Base-by-base conservation (phyloP, 1,284 basidiomycete genomes). In the Sanghuangporus baumii region DNA sequence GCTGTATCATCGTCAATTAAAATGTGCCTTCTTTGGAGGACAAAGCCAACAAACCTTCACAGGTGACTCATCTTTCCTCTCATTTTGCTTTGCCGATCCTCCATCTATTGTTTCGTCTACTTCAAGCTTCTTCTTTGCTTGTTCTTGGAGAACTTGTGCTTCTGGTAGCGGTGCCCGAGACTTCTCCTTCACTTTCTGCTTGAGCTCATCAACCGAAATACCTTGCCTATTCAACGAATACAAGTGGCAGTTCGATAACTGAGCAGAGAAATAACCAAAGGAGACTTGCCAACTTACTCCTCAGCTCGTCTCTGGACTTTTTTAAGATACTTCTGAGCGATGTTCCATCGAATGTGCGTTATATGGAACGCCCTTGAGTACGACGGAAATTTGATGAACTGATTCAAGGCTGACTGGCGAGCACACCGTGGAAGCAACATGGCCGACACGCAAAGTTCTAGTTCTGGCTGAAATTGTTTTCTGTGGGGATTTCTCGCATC, bases 61-160 rank as follows among this genome's bases (percentile, higher is more conserved):
- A 7, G 88, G 89, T 18, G 87, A 86, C 65, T 82, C 82, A 68
- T 91, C 89, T 68, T 81, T 87, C 48, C 88, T 81, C 41, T 68
- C 67, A 55, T 37, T 65, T 65, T 47, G 54, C 67, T 59, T 56
- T 56, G 11, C 67, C 58, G 41, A 64, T 54, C 61, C 64, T 55
- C 58, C 58, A 46, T 54, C 59, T 41, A 40, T 57, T 48, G 61
- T 67, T 54, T 61, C 55, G 31, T n/a, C 16, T 36, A 3, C n/a
- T 34, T 51, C 56, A 36, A 66, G 38, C 58, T 72, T 72, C 55
- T 66, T 59, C 64, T 70, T 71, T n/a, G 40, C 11, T 40, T 72
- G 38, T 40, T 72, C 66, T 67, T 71, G 57, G 18, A 55, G 57
- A 36, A 71, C 65, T n/a, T 60, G 51, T 31, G 70, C 69, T 51